These are phyloP conservation scores for Botryobasidium botryosum DNA, from an alignment of 768 basidiomycete species.

Conservation along the genomic window DNA sequence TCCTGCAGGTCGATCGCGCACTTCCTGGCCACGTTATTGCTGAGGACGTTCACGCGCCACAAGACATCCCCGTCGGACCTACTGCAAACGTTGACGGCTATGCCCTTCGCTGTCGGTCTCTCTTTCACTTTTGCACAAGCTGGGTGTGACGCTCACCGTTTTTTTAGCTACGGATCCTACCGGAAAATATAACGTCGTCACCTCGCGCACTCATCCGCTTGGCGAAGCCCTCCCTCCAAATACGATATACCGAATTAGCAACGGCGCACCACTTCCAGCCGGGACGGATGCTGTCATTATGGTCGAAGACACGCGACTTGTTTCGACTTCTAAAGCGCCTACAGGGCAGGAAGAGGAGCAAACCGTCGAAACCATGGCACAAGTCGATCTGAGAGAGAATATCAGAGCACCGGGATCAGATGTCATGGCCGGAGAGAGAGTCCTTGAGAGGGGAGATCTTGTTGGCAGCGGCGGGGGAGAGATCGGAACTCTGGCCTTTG, in stretches of 20 bases:
- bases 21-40: slow-evolving; percentile 60
- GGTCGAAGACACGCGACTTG: slow-evolving; percentile 80
- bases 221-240: slow-evolving; percentile 22
- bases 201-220: slow-evolving; percentile 28
- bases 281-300: slow-evolving; percentile 72
- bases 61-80: slow-evolving; percentile 41
- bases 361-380: slow-evolving; percentile 48
- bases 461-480: slow-evolving; percentile 60
- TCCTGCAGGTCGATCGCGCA: slow-evolving; percentile 34
- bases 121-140: background rate
- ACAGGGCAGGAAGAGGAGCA: slow-evolving; percentile 42
- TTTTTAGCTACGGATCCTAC: slow-evolving; percentile 41
- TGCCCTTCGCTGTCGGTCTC: slow-evolving; percentile 45
- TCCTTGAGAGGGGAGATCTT: slow-evolving; percentile 42
- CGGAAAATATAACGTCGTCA: slow-evolving; percentile 51
- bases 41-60: slow-evolving; percentile 49
- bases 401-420: slow-evolving; percentile 61
- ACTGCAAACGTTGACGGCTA: slow-evolving; percentile 87
- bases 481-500: slow-evolving; percentile 64
- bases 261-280: slow-evolving; percentile 61
- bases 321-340: slow-evolving; percentile 30
- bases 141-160: background rate
- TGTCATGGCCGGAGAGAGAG: slow-evolving; percentile 46
- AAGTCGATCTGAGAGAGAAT: slow-evolving; percentile 50
- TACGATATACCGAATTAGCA: slow-evolving; percentile 61